phyloP scores from a whole-genome alignment of 176 grass and related monocot species.

The Thalia dealbata region DNA sequence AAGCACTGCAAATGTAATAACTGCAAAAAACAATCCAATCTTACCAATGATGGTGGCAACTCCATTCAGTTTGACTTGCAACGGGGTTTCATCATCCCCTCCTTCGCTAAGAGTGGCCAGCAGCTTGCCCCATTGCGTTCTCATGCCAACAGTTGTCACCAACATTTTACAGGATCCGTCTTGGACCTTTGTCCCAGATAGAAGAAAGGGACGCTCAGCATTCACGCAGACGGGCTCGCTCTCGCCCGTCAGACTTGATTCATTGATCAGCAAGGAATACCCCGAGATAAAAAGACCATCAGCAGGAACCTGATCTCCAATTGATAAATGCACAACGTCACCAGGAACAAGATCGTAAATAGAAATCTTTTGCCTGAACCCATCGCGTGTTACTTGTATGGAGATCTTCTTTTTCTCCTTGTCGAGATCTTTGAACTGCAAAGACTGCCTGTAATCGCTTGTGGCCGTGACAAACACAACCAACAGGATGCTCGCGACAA shows the following conservation, averaged over 20 bases:
- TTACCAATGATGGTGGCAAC: constrained; percentile 17
- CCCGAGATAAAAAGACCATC: constrained; percentile 15
- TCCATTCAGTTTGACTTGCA: constrained; percentile 22
- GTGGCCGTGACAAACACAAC: constrained; percentile 16
- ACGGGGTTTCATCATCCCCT: constrained; percentile 20
- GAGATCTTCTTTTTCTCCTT: constrained; percentile 21
- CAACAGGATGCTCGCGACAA: constrained; percentile 17
- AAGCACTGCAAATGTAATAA: constrained; percentile 18
- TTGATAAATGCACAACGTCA: constrained; percentile 13
- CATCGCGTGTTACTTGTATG: constrained; percentile 14
- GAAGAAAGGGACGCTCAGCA: constrained; percentile 9
- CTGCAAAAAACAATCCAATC: constrained; percentile 17
- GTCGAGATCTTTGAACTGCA: constrained; percentile 16
- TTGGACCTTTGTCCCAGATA: constrained; percentile 18
- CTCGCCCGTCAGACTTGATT: constrained; percentile 17
- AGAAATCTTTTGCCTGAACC: constrained; percentile 16
- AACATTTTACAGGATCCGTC: constrained; percentile 15
- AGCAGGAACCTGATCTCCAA: constrained; percentile 14
- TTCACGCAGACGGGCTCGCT: constrained; percentile 9
- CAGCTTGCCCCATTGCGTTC: constrained; percentile 19
- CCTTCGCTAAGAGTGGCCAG: constrained; percentile 7
- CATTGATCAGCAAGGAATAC: constrained; percentile 19
- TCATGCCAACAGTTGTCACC: constrained; percentile 17
- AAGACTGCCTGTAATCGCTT: constrained; percentile 15
- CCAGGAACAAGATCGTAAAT: constrained; percentile 20